Base-by-base conservation (phyloP, 208 protist genomes). In the Naegleria gruberi region DNA sequence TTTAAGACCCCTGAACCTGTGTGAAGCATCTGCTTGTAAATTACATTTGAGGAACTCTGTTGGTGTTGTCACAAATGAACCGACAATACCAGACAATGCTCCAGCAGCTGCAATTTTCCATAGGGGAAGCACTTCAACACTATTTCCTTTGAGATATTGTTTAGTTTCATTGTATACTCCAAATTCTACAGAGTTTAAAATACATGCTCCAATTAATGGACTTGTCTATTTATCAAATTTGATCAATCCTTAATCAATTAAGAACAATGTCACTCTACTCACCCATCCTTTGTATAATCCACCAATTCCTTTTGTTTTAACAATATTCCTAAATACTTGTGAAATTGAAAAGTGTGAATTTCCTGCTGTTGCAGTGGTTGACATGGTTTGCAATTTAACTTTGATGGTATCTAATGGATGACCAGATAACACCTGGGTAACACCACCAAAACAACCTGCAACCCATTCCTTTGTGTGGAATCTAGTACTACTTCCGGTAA, bases 151-250 rank as follows among this genome's bases (percentile, higher is more conserved):
- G 30, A 77, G 34, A 7, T 8, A 77, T 77, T 77, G 3, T n/a
- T 77, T 77, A 77, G 26, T 37, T 77, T 77, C 65, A 77, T 77
- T 77, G n/a, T 77, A 77, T 7, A 77, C 65, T 77, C 65, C 65
- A 77, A 77, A 77, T 77, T 77, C 65, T 5, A 77, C 17, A 37
- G 26, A 12, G 8, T 77, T 77, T 8, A 77, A 37, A 37, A 77
- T 77, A 77, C 65, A 77, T 37, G 65, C 65, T 37, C 65, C 65
- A 37, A 77, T 0, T 37, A 77, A n/a, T 15, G 65, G 65, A 77
- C 65, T 77, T 8, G 8, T 37, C 65, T 77, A 19, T 4, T 23
- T 65, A 1, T 30, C 30, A 1, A 10, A 65, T 65, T 65, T 19
- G 19, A 19, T 30, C 30, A 23, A 1, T 19, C 51, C 15, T 65